Base-by-base conservation (phyloP, 1,284 basidiomycete species). In the Melampsora americana region DNA sequence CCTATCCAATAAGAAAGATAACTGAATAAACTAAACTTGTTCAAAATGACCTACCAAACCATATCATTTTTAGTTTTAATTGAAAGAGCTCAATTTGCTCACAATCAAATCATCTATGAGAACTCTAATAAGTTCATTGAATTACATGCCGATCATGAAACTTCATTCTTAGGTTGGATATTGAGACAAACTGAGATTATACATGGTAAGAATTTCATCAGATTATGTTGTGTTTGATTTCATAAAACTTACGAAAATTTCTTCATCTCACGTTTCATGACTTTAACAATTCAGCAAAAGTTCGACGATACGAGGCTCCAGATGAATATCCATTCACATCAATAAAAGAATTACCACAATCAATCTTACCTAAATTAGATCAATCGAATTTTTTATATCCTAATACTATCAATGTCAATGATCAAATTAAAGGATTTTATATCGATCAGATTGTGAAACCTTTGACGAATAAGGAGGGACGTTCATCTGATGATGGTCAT, bases 291-390 rank as follows among this genome's bases (percentile, higher is more conserved):
- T 4, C 80, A 97, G 94, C 95, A 68, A 95, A 94, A 84, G 94
- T 93, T 39, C 86, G 94, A 78, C 87, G 94, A 69, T 97, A 92
- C 85, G 73, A 75, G 44, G 44, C 92, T 81, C 96, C 95, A 35
- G 96, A 99, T 83, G 96, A 99, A 85, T 93, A 96, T 82, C 93
- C 96, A 0, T 99, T 98, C 86, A 93, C 92, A 5, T 84, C 86
- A 2, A 79, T 84, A 18, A 82, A 84, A n/a, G 85, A 88, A 79
- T 89, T 99, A 28, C 95, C 95, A 0, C 81, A 86, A 1, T 93
- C 96, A 28, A 88, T 99, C 72, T 86, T 99, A 56, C 88, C 89
- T 26, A 87, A 90, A 0, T 86, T 93, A 75, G 82, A 84, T 68
- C 92, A 91, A 83, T 94, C 95, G 0, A 83, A 86, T 2, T 53